Percentiles rank a stretch among this genome's conserved stretches.
phyloP scores from a whole-genome alignment of 2,329 filamentous ascomycete genomes.

The Aspergillus thermomutatus region DNA sequence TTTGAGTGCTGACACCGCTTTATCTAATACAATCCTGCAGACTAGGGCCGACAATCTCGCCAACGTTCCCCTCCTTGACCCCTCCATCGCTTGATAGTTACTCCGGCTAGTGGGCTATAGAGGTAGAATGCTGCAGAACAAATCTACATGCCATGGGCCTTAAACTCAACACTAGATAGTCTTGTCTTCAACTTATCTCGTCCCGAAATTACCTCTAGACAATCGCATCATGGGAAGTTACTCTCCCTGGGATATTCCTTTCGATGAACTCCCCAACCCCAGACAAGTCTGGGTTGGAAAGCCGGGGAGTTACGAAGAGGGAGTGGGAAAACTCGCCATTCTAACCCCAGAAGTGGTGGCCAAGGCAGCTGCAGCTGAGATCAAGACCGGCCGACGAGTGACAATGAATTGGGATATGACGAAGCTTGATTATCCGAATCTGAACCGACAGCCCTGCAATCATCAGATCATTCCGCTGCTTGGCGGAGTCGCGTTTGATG shows the following conservation, averaged over 20 bases:
- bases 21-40: background rate
- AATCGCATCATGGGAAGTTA: slow-evolving; percentile 6
- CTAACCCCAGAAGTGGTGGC: slow-evolving; percentile 53
- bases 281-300: slow-evolving; percentile 48
- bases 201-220: slow-evolving; percentile 1
- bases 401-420: slow-evolving; percentile 55
- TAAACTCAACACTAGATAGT: background rate
- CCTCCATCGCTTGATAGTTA: background rate
- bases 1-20: background rate
- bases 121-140: background rate
- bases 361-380: slow-evolving; percentile 48
- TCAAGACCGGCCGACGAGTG: slow-evolving; percentile 51
- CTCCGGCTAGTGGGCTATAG: background rate
- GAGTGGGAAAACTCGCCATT: slow-evolving; percentile 49
- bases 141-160: background rate
- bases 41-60: background rate
- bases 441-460: slow-evolving; percentile 50
- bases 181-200: background rate
- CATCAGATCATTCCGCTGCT: slow-evolving; percentile 51
- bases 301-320: slow-evolving; percentile 50
- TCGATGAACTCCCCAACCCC: slow-evolving; percentile 48
- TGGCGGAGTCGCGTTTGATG: slow-evolving; percentile 48
- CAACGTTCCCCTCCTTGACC: background rate
- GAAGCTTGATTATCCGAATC: slow-evolving; percentile 55
- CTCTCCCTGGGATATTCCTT: slow-evolving; percentile 31